A percentile compares a stretch with the other conserved stretches of the same genome.
Evolutionary conservation across 306 rosid genomes (phyloP).

Genomic region (Medicago arabica): DNA sequence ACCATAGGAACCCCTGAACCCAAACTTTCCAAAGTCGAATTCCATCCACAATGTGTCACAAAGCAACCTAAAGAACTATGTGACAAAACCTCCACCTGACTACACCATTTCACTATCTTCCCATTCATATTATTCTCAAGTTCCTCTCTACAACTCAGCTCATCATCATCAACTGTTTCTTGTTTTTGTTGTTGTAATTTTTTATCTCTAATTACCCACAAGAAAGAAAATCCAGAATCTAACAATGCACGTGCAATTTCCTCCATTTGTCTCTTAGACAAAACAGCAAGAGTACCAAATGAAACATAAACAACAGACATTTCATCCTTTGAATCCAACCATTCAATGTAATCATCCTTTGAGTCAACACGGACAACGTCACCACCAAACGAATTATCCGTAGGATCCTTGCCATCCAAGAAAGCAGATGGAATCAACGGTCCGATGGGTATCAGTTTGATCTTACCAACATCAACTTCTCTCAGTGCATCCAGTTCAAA

Average conservation of each 20-base stretch:
- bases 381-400: constrained; percentile 51
- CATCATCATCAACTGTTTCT: neutral
- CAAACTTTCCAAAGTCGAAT: constrained; percentile 58
- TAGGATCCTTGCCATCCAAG: constrained; percentile 43
- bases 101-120: constrained; percentile 61
- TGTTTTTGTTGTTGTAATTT: neutral
- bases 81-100: constrained; percentile 60
- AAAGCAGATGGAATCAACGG: constrained; percentile 65
- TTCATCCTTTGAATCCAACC: constrained; percentile 60
- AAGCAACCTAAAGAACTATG: constrained; percentile 59
- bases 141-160: constrained; percentile 36
- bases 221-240: constrained; percentile 47
- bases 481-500: constrained; percentile 48
- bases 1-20: constrained; percentile 59
- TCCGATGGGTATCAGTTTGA: constrained; percentile 52
- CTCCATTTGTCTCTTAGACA: constrained; percentile 55
- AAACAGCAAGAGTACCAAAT: constrained; percentile 56
- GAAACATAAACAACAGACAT: constrained; percentile 63
- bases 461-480: constrained; percentile 9
- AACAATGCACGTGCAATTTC: constrained; percentile 63
- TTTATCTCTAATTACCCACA: constrained; percentile 61
- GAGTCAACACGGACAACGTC: constrained; percentile 36
- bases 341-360: constrained; percentile 43
- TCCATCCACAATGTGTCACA: constrained; percentile 69
- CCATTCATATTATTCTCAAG: constrained; percentile 43